Conservation (phyloP, 768 basidiomycete species). For the Lactarius hatsudake region DNA sequence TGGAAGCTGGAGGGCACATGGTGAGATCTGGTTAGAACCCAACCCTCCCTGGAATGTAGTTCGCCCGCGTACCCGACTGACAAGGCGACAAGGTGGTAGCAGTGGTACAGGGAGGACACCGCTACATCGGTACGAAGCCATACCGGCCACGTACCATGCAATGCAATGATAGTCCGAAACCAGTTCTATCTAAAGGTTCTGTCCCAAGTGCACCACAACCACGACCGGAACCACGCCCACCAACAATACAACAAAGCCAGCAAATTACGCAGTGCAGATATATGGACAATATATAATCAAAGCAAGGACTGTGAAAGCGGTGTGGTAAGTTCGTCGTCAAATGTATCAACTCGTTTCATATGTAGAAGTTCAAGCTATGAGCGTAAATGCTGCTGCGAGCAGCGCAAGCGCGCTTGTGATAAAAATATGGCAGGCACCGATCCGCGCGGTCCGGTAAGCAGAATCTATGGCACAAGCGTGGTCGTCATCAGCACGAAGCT, state of each 20-base stretch:
- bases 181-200: neutral
- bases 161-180: neutral
- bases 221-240: neutral
- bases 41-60: too few species aligned
- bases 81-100: too few species aligned
- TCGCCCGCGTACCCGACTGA: too few species aligned
- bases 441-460: neutral
- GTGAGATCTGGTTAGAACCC: too few species aligned
- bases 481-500: neutral
- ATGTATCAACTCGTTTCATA: neutral
- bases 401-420: slow-evolving; percentile 4
- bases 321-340: neutral
- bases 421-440: neutral
- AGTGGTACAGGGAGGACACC: too few species aligned
- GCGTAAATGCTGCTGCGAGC: slow-evolving; percentile 2
- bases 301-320: neutral
- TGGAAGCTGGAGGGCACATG: too few species aligned
- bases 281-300: neutral
- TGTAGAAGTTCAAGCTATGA: neutral
- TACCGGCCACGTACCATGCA: neutral
- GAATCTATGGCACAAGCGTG: neutral
- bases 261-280: neutral
- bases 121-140: neutral
- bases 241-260: neutral
- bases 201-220: neutral